Base-by-base conservation (phyloP, 2,329 filamentous ascomycete species). In the Clarireedia monteithiana region DNA sequence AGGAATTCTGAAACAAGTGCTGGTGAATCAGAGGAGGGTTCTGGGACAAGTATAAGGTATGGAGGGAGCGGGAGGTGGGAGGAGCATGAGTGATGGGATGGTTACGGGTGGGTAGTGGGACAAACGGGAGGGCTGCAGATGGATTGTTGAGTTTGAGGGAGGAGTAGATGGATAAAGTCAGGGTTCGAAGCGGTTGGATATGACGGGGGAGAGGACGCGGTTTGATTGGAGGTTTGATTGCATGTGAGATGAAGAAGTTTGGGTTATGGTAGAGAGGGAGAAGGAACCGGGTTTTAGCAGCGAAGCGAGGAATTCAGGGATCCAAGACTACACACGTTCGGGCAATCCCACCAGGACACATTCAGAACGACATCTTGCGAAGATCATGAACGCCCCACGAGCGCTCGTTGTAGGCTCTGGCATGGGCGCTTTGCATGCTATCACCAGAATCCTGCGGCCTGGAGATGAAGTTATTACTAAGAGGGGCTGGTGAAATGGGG, bases 401-500 rank as follows among this genome's bases (percentile, higher is more conserved):
- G 89, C 90, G 9, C 82, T 99, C 50, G 92, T 95, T 49, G 92
- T 97, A 46, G 91, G 91, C 53, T 97, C 92, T 1, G 94, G 94
- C 57, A 99, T 99, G 94, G 94, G 91, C 53, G 94, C 94, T 26
- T 77, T 97, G 67, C 95, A 99, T 73, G 92, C 99, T 61, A 96
- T 99, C 64, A 95, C 91, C 15, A 86, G 94, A 53, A 77, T 97
- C 14, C 78, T 99, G 50, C 84, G 88, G 58, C 92, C 94, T 0
- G 94, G 94, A 58, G 94, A 99, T 70, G 92, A 99, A 73, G 95
- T 99, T 39, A 87, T 99, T 55, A 96, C 94, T 1, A 20, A 20
- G 20, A 20, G 20, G 20, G 20, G 20, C 2, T 20, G 20, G 20
- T 20, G 20, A 20, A 20, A 20, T 20, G 20, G 20, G 20, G 2